These are phyloP conservation scores for Mycosarcoma mackinlayi DNA, from an alignment of 1,284 basidiomycete genomes.

Conservation along the genomic window DNA sequence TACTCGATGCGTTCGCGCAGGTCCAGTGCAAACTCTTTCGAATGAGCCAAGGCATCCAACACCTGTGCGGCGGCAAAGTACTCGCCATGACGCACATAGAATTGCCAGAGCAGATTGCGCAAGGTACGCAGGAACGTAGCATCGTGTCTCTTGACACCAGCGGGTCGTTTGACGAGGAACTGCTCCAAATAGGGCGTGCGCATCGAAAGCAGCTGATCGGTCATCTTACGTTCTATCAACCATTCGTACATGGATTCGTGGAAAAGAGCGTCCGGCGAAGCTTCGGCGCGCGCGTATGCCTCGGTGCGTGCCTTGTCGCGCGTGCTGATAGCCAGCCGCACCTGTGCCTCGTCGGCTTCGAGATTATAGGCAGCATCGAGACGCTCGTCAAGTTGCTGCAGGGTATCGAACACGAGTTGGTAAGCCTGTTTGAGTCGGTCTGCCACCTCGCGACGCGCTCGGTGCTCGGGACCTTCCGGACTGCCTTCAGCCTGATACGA, in stretches of 20 bases:
- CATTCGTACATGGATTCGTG: slow-evolving; percentile 95
- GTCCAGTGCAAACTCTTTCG: slow-evolving; percentile 75
- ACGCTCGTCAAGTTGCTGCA: slow-evolving; percentile 80
- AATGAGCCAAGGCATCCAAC: slow-evolving; percentile 84
- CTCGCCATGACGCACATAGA: slow-evolving; percentile 76
- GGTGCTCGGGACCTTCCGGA: slow-evolving; percentile 73
- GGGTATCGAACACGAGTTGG: slow-evolving; percentile 73
- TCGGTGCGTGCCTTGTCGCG: slow-evolving; percentile 62
- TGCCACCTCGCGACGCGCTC: slow-evolving; percentile 72
- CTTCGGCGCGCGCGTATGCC: slow-evolving; percentile 73
- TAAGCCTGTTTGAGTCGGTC: slow-evolving; percentile 78
- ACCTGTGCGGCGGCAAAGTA: slow-evolving; percentile 91
- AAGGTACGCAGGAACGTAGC: slow-evolving; percentile 67
- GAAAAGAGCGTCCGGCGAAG: slow-evolving; percentile 88
- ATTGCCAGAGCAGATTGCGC: slow-evolving; percentile 93
- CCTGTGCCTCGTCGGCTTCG: slow-evolving; percentile 50
- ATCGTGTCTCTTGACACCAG: slow-evolving; percentile 69
- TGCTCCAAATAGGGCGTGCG: slow-evolving; percentile 84
- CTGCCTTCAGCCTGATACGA: slow-evolving; percentile 74
- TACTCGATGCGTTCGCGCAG: slow-evolving; percentile 65
- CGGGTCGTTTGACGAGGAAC: slow-evolving; percentile 85
- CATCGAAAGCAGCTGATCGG: slow-evolving; percentile 80
- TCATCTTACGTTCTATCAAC: slow-evolving; percentile 81
- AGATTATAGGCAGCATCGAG: slow-evolving; percentile 50
- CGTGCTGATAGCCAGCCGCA: slow-evolving; percentile 45